Evolutionary conservation across 176 grass and related monocot species (phyloP), one percentile per base, ranked within the genome.

Genomic region (Raddia guianensis): DNA sequence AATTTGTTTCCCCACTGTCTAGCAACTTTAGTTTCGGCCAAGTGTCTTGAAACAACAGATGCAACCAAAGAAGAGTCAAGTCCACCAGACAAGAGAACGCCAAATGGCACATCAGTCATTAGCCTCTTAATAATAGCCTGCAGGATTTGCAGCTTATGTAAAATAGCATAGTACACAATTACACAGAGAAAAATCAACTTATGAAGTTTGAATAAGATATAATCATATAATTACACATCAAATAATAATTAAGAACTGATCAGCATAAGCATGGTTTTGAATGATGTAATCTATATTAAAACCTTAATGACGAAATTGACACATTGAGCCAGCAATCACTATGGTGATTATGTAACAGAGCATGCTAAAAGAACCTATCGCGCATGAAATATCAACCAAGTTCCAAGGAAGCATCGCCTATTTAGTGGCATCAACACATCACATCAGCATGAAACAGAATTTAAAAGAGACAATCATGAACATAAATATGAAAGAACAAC

Each of bases 71-170:
- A 99, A 55, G 97, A 99, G 61, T 99, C 97, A 71, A 99, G 92
- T 16, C 97, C 97, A 72, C 97, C 97, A 77, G 97, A 99, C 72
- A 99, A 88, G 16, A 99, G 91, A 87, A 99, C 93, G 70, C 97
- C 97, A 93, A 99, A 99, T 47, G 97, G 97, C 76, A 99, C 97
- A 86, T 99, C 97, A 19, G 97, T 87, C 97, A 99, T 99, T 66
- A 99, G 60, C 82, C 97, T 99, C 85, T 99, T 99, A 48, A 88
- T 82, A 76, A 96, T 75, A 86, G 97, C 85, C 97, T 99, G 73
- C 49, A 37, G 32, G 80, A 78, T 61, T 80, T 14, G 14, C 18
- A 83, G 56, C 12, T 20, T 45, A 44, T 75, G 14, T 66, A 62
- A 73, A 19, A 49, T 48, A 10, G 72, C 12, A 59, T 34, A 69